A percentile compares a stretch with the other conserved stretches of the same genome.
Conservation (phyloP, 176 grass and related monocot species). For the Triticum aestivum region DNA sequence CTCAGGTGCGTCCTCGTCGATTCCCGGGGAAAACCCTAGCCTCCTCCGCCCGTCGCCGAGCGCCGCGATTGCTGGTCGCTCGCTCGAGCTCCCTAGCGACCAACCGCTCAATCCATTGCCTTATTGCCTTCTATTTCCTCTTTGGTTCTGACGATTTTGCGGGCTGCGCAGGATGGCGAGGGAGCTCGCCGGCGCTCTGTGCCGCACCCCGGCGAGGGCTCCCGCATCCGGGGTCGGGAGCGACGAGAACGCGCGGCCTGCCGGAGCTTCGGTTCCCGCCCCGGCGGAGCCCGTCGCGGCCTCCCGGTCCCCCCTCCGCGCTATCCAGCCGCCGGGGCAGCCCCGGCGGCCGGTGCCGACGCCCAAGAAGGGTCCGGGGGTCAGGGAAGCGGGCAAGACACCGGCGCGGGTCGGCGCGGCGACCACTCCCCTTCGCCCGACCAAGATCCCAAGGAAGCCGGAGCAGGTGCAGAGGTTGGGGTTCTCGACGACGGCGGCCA, state of each 20-base stretch:
- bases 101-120: not conserved
- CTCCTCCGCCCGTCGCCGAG: not conserved
- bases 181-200: not conserved
- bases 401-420: not conserved
- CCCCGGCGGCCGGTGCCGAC: not conserved
- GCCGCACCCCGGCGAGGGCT: constrained; percentile 1
- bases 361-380: not conserved
- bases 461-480: constrained; percentile 12
- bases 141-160: not conserved
- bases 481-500: constrained; percentile 7
- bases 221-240: not conserved
- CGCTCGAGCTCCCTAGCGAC: not conserved
- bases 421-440: constrained; percentile 25
- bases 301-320: constrained; percentile 46
- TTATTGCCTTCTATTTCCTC: not conserved
- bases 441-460: constrained; percentile 20
- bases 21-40: not conserved
- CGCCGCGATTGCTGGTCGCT: not conserved
- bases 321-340: constrained; percentile 45
- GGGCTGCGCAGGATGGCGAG: not conserved
- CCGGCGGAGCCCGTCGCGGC: constrained; percentile 20
- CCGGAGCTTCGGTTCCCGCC: not conserved
- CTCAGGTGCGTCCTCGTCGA: not conserved
- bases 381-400: not conserved
- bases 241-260: constrained; percentile 39